Conservation (phyloP, 2,329 filamentous ascomycete species). For the Ophiocordyceps camponoti-saundersi region DNA sequence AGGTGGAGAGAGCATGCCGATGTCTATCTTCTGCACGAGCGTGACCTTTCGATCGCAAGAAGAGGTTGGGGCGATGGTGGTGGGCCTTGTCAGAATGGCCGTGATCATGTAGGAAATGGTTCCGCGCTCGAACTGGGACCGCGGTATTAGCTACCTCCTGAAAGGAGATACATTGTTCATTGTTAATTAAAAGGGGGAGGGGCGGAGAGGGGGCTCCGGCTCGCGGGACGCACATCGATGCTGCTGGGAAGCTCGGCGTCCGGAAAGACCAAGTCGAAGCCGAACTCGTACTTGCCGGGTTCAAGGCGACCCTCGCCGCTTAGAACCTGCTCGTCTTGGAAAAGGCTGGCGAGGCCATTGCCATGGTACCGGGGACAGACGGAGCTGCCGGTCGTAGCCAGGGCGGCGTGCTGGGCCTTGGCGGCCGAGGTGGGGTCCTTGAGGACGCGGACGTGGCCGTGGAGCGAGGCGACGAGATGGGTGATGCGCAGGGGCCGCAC, state of each 20-base stretch:
- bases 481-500: constrained; percentile 62
- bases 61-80: constrained; percentile 63
- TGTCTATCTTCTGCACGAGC: constrained; percentile 68
- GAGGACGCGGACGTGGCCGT: constrained; percentile 66
- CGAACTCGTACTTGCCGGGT: constrained; percentile 62
- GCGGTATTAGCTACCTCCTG: constrained; percentile 2
- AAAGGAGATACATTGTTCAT: not conserved
- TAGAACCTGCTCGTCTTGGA: constrained; percentile 66
- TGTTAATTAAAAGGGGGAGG: not conserved
- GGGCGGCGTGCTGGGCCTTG: constrained; percentile 28
- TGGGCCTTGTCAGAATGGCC: constrained; percentile 76
- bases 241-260: constrained; percentile 64
- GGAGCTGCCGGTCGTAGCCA: constrained; percentile 19
- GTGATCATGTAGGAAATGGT: constrained; percentile 85
- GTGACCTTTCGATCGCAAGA: constrained; percentile 69
- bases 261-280: constrained; percentile 57
- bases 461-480: constrained; percentile 61
- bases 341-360: constrained; percentile 64
- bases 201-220: not conserved
- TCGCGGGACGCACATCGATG: constrained; percentile 57
- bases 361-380: constrained; percentile 43
- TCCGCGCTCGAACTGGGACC: constrained; percentile 72
- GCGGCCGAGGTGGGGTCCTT: constrained; percentile 46
- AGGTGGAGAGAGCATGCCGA: constrained; percentile 56
- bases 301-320: constrained; percentile 64